Base-by-base conservation (phyloP, 2,329 filamentous ascomycete species). In the Aulographum hederae region DNA sequence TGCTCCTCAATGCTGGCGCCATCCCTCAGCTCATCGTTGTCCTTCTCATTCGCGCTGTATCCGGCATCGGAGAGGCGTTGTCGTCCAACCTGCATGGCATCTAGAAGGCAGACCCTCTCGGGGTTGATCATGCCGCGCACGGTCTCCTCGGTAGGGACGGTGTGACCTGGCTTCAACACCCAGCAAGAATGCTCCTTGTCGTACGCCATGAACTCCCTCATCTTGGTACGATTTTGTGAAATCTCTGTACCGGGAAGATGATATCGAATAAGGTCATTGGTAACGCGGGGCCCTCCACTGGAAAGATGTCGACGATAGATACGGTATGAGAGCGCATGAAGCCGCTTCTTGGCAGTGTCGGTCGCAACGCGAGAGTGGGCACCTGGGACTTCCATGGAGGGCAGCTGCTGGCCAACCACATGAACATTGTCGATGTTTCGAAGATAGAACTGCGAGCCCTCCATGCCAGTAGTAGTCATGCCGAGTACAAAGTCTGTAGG, bases 341-440 rank as follows among this genome's bases (percentile, higher is more conserved):
- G 74, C 21, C 89, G 73, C 53, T 89, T 92, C 61, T 98, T 98
- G 21, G 81, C 77, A n/a, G 86, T 84, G 35, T 91, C 93, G 0
- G 89, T 98, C 18, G 95, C 86, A 52, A 89, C 92, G 38, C 89
- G 69, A 23, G 84, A 91, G 50, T 95, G 85, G 3, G 85, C 86
- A 0, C 85, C 85, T 3, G 89, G 89, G 4, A 98, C 78, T 45
- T 95, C 85, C 18, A 86, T 73, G 0, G 80, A 82, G 1, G 89
- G 89, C 46, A 95, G 84, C 34, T 86, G 78, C 50, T 98, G 89
- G 5, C 89, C 89, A 16, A 93, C 89, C 13, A 82, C 76, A 46
- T 79, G 86, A 4, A 98, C 58, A 47, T 94, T 80, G 37, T 95
- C 85, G 29, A 95, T 80, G 41, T 80, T 91, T 38, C 84, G 77